Evolutionary conservation across 768 basidiomycete species (phyloP), one percentile per base, ranked within the genome.

Genomic region (Daedaleopsis nitida): DNA sequence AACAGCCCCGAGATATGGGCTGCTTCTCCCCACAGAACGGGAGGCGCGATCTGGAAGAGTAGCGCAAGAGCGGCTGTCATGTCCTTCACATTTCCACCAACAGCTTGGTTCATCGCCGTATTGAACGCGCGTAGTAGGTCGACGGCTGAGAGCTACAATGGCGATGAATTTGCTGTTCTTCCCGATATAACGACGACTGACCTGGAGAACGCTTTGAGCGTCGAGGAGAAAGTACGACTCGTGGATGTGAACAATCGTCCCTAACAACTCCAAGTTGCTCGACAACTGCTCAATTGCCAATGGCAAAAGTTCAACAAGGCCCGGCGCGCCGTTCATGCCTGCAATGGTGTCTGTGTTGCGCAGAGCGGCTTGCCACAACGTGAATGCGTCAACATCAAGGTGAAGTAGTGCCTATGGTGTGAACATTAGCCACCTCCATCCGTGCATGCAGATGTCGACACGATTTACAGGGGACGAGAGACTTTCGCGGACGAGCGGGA

Each of bases 211-310:
- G 11, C 75, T 68, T 17, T 74, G 60, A 0, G 84, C 84, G 72
- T 92, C 89, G 17, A 92, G 78, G n/a, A 96, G 72, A 60, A 92
- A 76, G 70, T 94, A 96, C 6, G 89, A 87, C 70, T 93, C 90
- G 23, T 92, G 66, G 57, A 95, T 84, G 58, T 75, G 76, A 17
- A 83, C 83, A 27, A 87, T 80, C 55, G 80, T 86, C 14, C 89
- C 90, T 19, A 94, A 75, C 21, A 93, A 72, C 65, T 95, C 93
- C 47, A 92, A 74, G 63, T 94, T 93, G 32, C 76, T 77, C 1
- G 81, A 78, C 17, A 96, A 75, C 5, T 92, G 72, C n/a, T 75
- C 57, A 12, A 92, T 70, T 2, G 83, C 83, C 37, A 81, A 69
- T 17, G 90, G 91, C 57, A 92, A 84, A 32, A 96, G 76, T 24